Conservation (phyloP, 306 rosid genomes). For the Inga laurina region DNA sequence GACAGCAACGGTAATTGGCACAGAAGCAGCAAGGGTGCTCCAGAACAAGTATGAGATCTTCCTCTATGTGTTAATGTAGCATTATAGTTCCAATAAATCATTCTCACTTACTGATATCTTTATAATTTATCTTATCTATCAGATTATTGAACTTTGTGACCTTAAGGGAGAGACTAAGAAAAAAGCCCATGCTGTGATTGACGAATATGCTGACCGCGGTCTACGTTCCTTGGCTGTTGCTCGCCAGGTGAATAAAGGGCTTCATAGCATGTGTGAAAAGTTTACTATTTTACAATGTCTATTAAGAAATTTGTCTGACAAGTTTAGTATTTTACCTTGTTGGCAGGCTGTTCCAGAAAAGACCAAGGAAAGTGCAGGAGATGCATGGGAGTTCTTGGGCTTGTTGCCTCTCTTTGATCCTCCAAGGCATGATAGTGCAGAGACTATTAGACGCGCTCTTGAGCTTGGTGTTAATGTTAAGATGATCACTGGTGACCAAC, state of each 20-base stretch:
- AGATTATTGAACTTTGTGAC: constrained; percentile 82
- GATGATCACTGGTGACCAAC: constrained; percentile 99
- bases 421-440: constrained; percentile 97
- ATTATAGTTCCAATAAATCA: neutral
- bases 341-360: constrained; percentile 69
- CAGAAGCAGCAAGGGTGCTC: constrained; percentile 93
- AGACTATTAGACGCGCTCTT: constrained; percentile 90
- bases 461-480: constrained; percentile 92
- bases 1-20: constrained; percentile 68
- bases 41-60: constrained; percentile 71
- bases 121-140: constrained; percentile 1
- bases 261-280: neutral
- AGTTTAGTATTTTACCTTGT: neutral
- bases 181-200: constrained; percentile 66
- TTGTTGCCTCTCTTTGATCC: constrained; percentile 94
- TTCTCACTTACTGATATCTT: constrained; percentile 1
- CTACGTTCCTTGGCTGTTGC: constrained; percentile 79
- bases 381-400: constrained; percentile 80
- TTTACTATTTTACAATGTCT: neutral
- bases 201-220: constrained; percentile 73
- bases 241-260: constrained; percentile 61
- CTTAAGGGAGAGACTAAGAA: constrained; percentile 57
- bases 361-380: constrained; percentile 77
- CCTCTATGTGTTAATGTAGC: neutral
- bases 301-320: neutral